Percentiles rank a stretch among this genome's conserved stretches.
Evolutionary conservation across 2,329 filamentous ascomycete genomes (phyloP).

Genomic region (Exophiala calicioides): DNA sequence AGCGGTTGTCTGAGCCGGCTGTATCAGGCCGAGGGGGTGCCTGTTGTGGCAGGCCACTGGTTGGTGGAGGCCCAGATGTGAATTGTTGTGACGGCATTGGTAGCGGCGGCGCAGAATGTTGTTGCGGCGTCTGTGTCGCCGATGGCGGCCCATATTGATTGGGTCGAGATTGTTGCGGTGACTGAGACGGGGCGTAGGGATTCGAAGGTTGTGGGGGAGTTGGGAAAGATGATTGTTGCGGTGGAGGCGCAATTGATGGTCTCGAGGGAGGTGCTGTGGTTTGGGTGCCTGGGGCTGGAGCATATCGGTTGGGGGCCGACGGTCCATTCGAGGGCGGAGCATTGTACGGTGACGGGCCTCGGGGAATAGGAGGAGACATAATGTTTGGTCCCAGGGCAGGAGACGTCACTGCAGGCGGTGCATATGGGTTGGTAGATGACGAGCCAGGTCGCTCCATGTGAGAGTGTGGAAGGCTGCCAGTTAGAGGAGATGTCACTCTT

Average conservation of each 20-base stretch:
- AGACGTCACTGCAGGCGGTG: constrained; percentile 55
- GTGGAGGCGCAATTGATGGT: constrained; percentile 53
- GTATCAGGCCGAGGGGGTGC: constrained; percentile 51
- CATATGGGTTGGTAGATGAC: constrained; percentile 63
- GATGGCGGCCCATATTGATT: constrained; percentile 49
- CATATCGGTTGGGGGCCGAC: constrained; percentile 76
- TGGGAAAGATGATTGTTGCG: constrained; percentile 38
- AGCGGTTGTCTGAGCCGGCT: constrained; percentile 51
- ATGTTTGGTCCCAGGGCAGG: constrained; percentile 44
- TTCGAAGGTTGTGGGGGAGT: constrained; percentile 47
- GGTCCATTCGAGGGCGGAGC: constrained; percentile 66
- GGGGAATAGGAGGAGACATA: constrained; percentile 62
- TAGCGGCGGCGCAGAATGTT: constrained; percentile 40
- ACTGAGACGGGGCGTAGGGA: constrained; percentile 61
- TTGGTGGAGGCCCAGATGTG: constrained; percentile 50
- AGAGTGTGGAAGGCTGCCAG: constrained; percentile 54
- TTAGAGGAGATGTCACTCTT: constrained; percentile 70
- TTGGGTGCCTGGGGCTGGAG: constrained; percentile 64
- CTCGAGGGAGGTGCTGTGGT: constrained; percentile 43
- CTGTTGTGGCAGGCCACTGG: constrained; percentile 50
- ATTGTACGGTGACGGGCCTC: constrained; percentile 84
- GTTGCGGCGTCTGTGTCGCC: constrained; percentile 46
- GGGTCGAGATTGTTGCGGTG: constrained; percentile 40
- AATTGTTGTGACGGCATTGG: constrained; percentile 49
- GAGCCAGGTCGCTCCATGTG: constrained; percentile 56